Evolutionary conservation across 768 basidiomycete genomes (phyloP).

Genomic region (Suillus lakei): DNA sequence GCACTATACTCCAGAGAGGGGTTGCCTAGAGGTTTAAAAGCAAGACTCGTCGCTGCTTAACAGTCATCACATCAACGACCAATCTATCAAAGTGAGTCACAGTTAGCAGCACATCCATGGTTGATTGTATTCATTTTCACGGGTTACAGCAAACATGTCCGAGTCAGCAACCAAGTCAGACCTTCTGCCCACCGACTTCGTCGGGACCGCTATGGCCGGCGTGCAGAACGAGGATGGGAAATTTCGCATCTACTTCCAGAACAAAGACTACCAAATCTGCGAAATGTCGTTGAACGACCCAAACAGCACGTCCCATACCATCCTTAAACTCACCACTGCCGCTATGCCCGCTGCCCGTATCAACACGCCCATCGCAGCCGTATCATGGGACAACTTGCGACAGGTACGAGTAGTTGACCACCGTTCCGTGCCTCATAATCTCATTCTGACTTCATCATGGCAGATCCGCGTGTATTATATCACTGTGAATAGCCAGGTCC

Average conservation of each 20-base stretch:
- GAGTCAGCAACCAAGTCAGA: neutral
- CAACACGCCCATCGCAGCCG: constrained; percentile 1
- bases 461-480: neutral
- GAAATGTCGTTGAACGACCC: neutral
- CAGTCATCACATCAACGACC: neutral
- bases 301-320: neutral
- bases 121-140: too few relatives aligned
- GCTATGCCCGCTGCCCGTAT: neutral
- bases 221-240: neutral
- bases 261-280: neutral
- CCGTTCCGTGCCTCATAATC: neutral
- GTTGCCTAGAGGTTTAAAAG: neutral
- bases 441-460: neutral
- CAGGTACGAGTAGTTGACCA: neutral
- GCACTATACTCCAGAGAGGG: neutral
- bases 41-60: neutral
- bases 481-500: neutral
- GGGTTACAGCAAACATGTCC: neutral
- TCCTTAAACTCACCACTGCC: neutral
- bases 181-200: constrained; percentile 4
- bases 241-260: neutral
- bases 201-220: constrained; percentile 1
- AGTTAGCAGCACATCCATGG: neutral
- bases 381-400: neutral
- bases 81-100: neutral